Percentiles rank a stretch among this genome's conserved stretches.
Conservation (phyloP, 441 rosid genomes). For the Gossypium lobatum region DNA sequence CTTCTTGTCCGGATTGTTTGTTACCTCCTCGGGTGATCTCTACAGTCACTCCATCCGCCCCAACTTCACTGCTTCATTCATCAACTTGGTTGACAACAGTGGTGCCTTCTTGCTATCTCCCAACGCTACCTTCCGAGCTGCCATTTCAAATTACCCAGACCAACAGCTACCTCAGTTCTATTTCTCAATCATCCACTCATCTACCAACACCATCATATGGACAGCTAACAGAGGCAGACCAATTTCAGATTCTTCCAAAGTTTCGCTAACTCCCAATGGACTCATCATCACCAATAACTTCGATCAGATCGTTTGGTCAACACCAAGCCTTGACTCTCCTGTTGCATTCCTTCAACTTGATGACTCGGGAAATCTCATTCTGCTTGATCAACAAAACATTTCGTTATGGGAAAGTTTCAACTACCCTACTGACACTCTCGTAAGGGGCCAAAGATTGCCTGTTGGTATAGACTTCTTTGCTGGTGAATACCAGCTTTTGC, state of each 20-base stretch:
- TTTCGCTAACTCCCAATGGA: conserved; percentile 51
- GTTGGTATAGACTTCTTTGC: conserved; percentile 34
- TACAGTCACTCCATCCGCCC: conserved; percentile 30
- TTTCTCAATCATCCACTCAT: conserved; percentile 61
- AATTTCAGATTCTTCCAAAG: conserved; percentile 44
- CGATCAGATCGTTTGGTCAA: conserved; percentile 47
- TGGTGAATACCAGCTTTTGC: conserved; percentile 50
- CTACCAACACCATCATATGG: conserved; percentile 59
- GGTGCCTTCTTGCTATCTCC: conserved; percentile 64
- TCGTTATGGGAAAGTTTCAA: conserved; percentile 77
- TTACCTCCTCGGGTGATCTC: background rate
- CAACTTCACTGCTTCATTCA: conserved; percentile 58
- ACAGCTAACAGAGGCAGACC: conserved; percentile 65
- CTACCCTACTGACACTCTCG: conserved; percentile 63
- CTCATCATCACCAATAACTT: conserved; percentile 42
- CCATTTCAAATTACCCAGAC: conserved; percentile 48
- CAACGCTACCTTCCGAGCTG: conserved; percentile 50
- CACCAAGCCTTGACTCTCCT: conserved; percentile 27
- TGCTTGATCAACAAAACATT: conserved; percentile 46
- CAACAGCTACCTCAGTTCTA: conserved; percentile 27
- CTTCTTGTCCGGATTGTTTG: background rate
- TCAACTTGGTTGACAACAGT: conserved; percentile 36
- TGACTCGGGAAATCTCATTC: conserved; percentile 66
- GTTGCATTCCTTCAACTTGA: conserved; percentile 39
- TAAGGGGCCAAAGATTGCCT: conserved; percentile 52